phyloP scores from a whole-genome alignment of 1,284 basidiomycete species.

The Heterobasidion parviporum region DNA sequence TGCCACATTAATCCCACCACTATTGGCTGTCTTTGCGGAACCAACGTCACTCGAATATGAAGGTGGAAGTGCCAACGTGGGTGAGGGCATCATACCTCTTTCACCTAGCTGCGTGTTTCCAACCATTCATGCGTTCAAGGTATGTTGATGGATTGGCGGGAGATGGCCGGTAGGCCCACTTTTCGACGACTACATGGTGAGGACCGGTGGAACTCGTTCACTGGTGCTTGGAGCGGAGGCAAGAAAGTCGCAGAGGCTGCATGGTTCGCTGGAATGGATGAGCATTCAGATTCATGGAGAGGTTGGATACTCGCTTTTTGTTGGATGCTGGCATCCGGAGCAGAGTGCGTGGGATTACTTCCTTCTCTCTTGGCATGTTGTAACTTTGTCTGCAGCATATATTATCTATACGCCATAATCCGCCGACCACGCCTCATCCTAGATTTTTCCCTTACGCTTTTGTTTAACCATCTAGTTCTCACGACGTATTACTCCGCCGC shows the following conservation, averaged over 20 bases:
- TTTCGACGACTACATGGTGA: slow-evolving; percentile 54
- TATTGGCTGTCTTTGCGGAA: slow-evolving; percentile 72
- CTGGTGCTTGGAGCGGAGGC: slow-evolving; percentile 71
- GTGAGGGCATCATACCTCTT: slow-evolving; percentile 27
- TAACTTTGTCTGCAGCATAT: slow-evolving; percentile 50
- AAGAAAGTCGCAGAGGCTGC: slow-evolving; percentile 52
- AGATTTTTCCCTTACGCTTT: slow-evolving; percentile 87
- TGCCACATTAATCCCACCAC: slow-evolving; percentile 73
- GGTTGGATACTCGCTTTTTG: slow-evolving; percentile 84
- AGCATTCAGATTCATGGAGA: slow-evolving; percentile 61
- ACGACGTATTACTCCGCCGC: slow-evolving; percentile 88
- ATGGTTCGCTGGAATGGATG: slow-evolving; percentile 44
- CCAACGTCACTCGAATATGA: slow-evolving; percentile 71
- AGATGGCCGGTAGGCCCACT: slow-evolving; percentile 81
- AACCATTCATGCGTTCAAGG: slow-evolving; percentile 28
- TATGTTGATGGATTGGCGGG: slow-evolving; percentile 96
- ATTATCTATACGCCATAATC: slow-evolving; percentile 81
- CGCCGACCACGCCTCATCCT: slow-evolving; percentile 89
- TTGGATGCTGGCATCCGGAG: slow-evolving; percentile 73
- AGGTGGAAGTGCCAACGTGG: slow-evolving; percentile 79
- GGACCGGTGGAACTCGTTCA: slow-evolving; percentile 55
- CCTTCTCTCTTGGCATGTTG: slow-evolving; percentile 2
- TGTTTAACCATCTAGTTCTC: slow-evolving; percentile 85
- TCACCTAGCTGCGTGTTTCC: background rate
- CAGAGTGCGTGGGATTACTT: slow-evolving; percentile 58